These are phyloP conservation scores for Moniliophthora roreri DNA, from an alignment of 1,284 basidiomycete species.

Conservation along the genomic window DNA sequence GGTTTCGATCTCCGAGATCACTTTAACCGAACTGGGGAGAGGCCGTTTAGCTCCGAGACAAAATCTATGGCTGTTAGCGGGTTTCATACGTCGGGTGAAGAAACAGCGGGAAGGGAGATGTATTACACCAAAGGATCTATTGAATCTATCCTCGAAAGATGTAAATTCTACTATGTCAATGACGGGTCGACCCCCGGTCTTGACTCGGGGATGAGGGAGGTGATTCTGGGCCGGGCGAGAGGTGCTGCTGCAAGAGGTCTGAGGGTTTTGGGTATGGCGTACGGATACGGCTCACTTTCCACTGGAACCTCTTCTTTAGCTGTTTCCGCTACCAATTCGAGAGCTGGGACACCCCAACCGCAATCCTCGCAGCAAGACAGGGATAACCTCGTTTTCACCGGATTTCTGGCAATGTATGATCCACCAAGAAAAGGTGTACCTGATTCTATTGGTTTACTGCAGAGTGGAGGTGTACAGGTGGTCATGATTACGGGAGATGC, in stretches of 20 bases:
- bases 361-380: no score
- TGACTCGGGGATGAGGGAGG: slow-evolving; percentile 63
- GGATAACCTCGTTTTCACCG: slow-evolving; percentile 80
- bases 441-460: slow-evolving; percentile 80
- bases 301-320: slow-evolving; percentile 25
- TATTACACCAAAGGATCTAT: slow-evolving; percentile 94
- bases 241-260: slow-evolving; percentile 76
- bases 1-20: slow-evolving; percentile 66
- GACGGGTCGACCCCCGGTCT: slow-evolving; percentile 82
- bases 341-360: no score
- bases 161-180: slow-evolving; percentile 85
- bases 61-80: slow-evolving; percentile 94
- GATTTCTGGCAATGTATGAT: slow-evolving; percentile 95
- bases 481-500: slow-evolving; percentile 99
- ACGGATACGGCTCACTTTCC: slow-evolving; percentile 65
- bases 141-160: slow-evolving; percentile 82
- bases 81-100: slow-evolving; percentile 35
- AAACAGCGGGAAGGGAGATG: slow-evolving; percentile 54
- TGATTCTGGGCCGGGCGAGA: slow-evolving; percentile 72
- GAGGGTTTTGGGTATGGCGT: slow-evolving; percentile 89
- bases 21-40: slow-evolving; percentile 79
- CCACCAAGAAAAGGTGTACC: slow-evolving; percentile 94
- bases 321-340: slow-evolving; percentile 9
- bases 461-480: slow-evolving; percentile 87
- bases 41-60: slow-evolving; percentile 89